A percentile compares a stretch with the other conserved stretches of the same genome.
Conservation (phyloP, 78 protist species). For the Dictyostelium brefeldianum region DNA sequence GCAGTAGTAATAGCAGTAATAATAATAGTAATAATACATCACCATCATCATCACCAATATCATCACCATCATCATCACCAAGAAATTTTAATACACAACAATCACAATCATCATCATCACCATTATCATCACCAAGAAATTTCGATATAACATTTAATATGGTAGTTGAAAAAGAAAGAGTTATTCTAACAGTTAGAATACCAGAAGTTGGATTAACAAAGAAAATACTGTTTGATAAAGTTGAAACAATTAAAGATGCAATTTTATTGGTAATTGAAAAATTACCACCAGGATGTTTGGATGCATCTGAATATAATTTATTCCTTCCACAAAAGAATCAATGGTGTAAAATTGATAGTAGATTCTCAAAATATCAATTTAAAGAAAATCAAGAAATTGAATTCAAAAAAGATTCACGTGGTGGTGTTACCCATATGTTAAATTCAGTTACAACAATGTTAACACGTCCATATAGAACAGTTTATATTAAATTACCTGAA, state of each 20-base stretch:
- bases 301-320: conserved; percentile 34
- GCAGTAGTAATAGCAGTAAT: neutral
- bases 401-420: conserved; percentile 68
- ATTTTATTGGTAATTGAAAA: conserved; percentile 44
- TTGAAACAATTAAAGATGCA: conserved; percentile 67
- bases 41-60: neutral
- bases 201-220: conserved; percentile 68
- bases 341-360: conserved; percentile 66
- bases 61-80: conserved; percentile 2
- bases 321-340: conserved; percentile 58
- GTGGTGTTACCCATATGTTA: conserved; percentile 44
- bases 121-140: neutral
- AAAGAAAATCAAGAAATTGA: conserved; percentile 79
- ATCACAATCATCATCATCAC: neutral
- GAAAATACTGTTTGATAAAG: conserved; percentile 70
- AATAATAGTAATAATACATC: conserved; percentile 1
- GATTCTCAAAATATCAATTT: conserved; percentile 56
- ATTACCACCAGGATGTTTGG: conserved; percentile 67
- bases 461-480: conserved; percentile 35
- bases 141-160: neutral
- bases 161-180: conserved; percentile 34
- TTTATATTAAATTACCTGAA: conserved; percentile 56
- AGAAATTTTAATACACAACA: neutral
- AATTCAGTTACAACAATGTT: conserved; percentile 27
- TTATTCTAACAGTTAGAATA: conserved; percentile 50